Evolutionary conservation across 2,329 filamentous ascomycete species (phyloP), one percentile per base, ranked within the genome.

Genomic region (Gnomoniopsis sp.): DNA sequence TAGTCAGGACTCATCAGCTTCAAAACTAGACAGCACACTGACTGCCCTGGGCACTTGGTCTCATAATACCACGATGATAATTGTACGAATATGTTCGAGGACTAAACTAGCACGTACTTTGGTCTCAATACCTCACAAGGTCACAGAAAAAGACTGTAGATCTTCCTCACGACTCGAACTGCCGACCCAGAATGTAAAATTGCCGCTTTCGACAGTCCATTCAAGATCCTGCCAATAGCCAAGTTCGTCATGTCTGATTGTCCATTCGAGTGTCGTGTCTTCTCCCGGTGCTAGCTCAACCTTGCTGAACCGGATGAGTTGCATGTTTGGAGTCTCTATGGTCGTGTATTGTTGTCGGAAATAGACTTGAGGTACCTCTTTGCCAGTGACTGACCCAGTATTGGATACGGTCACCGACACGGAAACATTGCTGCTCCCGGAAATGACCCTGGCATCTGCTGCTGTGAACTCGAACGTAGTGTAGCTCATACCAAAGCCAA

Each of bases 401-500:
- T 85, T 85, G 17, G 72, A 72, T 2, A 85, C 64, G 0, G 70
- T 72, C 2, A 76, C 72, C 21, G 38, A 21, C 38, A 49, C 12
- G 14, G 21, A 23, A 7, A 47, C 41, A 4, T 30, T 48, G 44
- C 21, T 48, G 44, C 21, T 33, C 3, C 33, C 43, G 15, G 53
- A 21, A 12, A 14, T 11, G 6, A 49, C 44, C 10, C 21, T 17
- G 12, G 71, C n/a, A 78, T 46, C 30, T 21, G 43, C 22, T 17
- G 53, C 77, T 21, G 81, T 81, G 49, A 88, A 75, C 30, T 78
- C 71, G 71, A 88, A 89, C 0, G 76, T 77, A 10, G 87, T 87
- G 71, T 88, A 90, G 47, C 82, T 86, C 30, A 90, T 77, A 1
- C 87, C 87, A 63, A 79, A 88, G 2, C 86, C 87, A 65, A 89